Percentiles rank a stretch among this genome's conserved stretches.
Evolutionary conservation across 2,329 filamentous ascomycete species (phyloP).

Genomic region (Hymenotorrendiella dingleyae): DNA sequence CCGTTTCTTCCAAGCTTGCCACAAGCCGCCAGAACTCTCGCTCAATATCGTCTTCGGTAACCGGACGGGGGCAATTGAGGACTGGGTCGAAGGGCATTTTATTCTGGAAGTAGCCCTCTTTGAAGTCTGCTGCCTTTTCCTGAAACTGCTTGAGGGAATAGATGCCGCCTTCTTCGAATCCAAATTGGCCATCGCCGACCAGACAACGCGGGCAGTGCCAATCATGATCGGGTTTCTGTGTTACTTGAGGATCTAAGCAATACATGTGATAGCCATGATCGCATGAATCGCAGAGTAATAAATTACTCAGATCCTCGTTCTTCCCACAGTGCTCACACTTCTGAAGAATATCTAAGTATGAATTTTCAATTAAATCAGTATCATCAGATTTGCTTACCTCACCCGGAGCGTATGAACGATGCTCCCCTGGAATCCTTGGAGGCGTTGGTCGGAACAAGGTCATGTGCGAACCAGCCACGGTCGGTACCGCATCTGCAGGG

Average conservation of each 20-base stretch:
- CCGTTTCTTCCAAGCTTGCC: slow-evolving; percentile 87
- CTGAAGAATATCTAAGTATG: slow-evolving; percentile 37
- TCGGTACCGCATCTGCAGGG: slow-evolving; percentile 59
- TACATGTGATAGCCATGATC: slow-evolving; percentile 81
- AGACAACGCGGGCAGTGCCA: slow-evolving; percentile 96
- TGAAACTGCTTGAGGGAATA: slow-evolving; percentile 96
- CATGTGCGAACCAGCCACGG: slow-evolving; percentile 95
- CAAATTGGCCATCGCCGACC: slow-evolving; percentile 93
- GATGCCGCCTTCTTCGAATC: slow-evolving; percentile 92
- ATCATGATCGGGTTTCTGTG: slow-evolving; percentile 71
- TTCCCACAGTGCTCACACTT: slow-evolving; percentile 85
- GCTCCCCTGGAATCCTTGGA: slow-evolving; percentile 55
- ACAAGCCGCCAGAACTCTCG: slow-evolving; percentile 95
- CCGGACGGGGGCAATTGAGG: slow-evolving; percentile 70
- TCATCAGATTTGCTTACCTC: slow-evolving; percentile 51
- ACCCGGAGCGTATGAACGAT: slow-evolving; percentile 35
- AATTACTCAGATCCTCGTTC: slow-evolving; percentile 62
- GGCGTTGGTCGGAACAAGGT: slow-evolving; percentile 81
- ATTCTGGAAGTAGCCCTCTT: slow-evolving; percentile 85
- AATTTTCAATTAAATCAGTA: slow-evolving; percentile 34
- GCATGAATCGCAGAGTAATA: slow-evolving; percentile 86
- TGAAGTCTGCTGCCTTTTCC: slow-evolving; percentile 91
- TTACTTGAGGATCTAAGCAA: slow-evolving; percentile 83
- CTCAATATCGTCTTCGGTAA: slow-evolving; percentile 93
- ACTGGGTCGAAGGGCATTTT: slow-evolving; percentile 85